Evolutionary conservation across 1,139 yeast species (phyloP).

Genomic region (Suhomyces wounanorum): DNA sequence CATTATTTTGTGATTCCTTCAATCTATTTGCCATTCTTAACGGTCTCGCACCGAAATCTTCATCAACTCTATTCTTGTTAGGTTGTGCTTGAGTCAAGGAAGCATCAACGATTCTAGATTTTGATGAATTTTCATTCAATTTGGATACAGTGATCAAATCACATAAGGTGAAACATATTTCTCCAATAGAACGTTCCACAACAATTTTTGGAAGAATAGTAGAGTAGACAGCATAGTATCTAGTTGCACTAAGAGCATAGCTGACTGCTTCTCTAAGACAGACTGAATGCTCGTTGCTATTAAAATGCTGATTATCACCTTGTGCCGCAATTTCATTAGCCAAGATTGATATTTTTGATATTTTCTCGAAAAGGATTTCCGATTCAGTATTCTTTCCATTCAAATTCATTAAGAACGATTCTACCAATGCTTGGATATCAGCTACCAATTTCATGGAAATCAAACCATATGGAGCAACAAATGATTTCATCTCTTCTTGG

Average conservation of each 20-base stretch:
- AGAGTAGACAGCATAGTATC: constrained; percentile 70
- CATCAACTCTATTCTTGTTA: constrained; percentile 13
- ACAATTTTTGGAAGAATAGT: constrained; percentile 69
- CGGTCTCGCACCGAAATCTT: constrained; percentile 53
- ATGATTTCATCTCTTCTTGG: constrained; percentile 29
- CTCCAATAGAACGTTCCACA: constrained; percentile 77
- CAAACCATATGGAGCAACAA: constrained; percentile 43
- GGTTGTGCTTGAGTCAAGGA: constrained; percentile 3
- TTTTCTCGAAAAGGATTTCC: constrained; percentile 52
- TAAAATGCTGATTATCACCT: constrained; percentile 38
- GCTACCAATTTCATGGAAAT: constrained; percentile 48
- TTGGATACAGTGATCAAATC: constrained; percentile 65
- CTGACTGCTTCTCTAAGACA: constrained; percentile 70
- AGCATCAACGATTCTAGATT: constrained; percentile 14
- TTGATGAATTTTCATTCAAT: constrained; percentile 32
- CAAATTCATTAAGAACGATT: constrained; percentile 42
- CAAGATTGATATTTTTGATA: constrained; percentile 52
- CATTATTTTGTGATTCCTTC: constrained; percentile 19
- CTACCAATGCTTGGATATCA: constrained; percentile 50
- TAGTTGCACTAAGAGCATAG: constrained; percentile 74
- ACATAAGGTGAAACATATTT: constrained; percentile 70
- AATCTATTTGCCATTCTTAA: constrained; percentile 57
- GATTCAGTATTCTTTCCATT: constrained; percentile 37
- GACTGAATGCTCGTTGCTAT: constrained; percentile 37
- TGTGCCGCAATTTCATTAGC: constrained; percentile 52